phyloP scores from a whole-genome alignment of 129 eudicot species.

The Glebionis coronaria region DNA sequence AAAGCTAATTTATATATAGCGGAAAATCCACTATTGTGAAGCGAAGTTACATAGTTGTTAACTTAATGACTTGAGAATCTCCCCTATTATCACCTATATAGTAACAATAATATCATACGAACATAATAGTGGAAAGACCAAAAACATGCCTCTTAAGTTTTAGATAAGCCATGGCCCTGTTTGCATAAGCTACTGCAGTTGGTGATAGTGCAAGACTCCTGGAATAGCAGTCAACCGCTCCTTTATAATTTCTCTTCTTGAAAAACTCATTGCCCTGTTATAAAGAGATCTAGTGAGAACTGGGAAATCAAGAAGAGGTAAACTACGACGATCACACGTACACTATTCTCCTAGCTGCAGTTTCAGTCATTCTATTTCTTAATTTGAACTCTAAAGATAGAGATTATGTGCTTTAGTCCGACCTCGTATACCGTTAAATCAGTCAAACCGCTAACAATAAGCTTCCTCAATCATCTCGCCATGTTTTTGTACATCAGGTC shows the following conservation, averaged over 20 bases:
- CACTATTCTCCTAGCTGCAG: background rate
- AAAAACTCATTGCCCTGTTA: constrained; percentile 84
- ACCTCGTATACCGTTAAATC: background rate
- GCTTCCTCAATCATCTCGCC: too few relatives aligned
- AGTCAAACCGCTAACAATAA: too few relatives aligned
- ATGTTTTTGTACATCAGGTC: too few relatives aligned
- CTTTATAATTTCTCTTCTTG: constrained; percentile 85
- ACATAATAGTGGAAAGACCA: background rate
- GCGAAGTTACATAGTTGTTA: background rate
- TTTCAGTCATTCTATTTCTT: constrained; percentile 10
- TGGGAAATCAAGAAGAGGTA: background rate
- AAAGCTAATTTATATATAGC: background rate
- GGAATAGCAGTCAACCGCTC: constrained; percentile 91
- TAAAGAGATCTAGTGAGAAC: constrained; percentile 10
- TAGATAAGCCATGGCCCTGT: constrained; percentile 97
- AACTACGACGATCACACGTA: background rate
- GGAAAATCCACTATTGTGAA: background rate
- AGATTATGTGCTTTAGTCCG: background rate
- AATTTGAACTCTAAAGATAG: constrained; percentile 6
- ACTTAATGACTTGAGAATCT: background rate
- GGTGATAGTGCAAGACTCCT: constrained; percentile 96
- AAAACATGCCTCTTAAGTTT: constrained; percentile 65
- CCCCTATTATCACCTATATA: too few relatives aligned
- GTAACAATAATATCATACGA: background rate
- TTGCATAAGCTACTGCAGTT: constrained; percentile 95